phyloP scores from a whole-genome alignment of 2,329 filamentous ascomycete species.

The Diplodia intermedia region DNA sequence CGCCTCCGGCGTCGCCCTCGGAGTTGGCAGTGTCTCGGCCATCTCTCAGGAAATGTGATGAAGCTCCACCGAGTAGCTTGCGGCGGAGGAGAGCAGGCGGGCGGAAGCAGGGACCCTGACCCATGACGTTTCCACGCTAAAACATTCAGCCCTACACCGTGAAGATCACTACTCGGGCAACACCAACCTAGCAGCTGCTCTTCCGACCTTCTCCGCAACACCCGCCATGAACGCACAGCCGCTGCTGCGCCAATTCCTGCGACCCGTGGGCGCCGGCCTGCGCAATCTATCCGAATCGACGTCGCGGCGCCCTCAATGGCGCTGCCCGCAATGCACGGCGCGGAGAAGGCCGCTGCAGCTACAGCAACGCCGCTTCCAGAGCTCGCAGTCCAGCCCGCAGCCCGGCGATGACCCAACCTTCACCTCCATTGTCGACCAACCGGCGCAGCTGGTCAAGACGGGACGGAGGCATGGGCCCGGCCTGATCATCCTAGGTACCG shows the following conservation, averaged over 20 bases:
- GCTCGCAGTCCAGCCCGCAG: constrained; percentile 48
- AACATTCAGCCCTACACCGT: constrained; percentile 27
- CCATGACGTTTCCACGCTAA: constrained; percentile 20
- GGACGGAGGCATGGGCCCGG: constrained; percentile 77
- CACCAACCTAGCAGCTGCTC: constrained; percentile 16
- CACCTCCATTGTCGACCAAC: constrained; percentile 85
- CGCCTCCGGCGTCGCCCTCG: background rate
- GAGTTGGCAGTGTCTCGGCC: constrained; percentile 7
- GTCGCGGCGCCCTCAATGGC: constrained; percentile 15
- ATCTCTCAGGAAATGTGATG: constrained; percentile 5
- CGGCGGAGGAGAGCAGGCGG: background rate
- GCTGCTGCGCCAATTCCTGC: constrained; percentile 21
- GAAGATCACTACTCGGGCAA: constrained; percentile 19
- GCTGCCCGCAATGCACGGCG: constrained; percentile 27
- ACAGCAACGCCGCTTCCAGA: constrained; percentile 35
- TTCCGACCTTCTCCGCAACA: background rate
- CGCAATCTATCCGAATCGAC: constrained; percentile 2
- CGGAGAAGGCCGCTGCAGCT: constrained; percentile 12
- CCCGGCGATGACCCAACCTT: constrained; percentile 80
- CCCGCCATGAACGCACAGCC: constrained; percentile 19
- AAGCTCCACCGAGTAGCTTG: background rate
- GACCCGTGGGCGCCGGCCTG: background rate
- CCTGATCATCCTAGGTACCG: constrained; percentile 74
- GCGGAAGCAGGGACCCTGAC: constrained; percentile 8
- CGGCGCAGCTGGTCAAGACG: constrained; percentile 77